Percentiles rank a stretch among this genome's conserved stretches.
Conservation (phyloP, 108 stramenopile genomes). For the Cylindrotheca fusiformis region DNA sequence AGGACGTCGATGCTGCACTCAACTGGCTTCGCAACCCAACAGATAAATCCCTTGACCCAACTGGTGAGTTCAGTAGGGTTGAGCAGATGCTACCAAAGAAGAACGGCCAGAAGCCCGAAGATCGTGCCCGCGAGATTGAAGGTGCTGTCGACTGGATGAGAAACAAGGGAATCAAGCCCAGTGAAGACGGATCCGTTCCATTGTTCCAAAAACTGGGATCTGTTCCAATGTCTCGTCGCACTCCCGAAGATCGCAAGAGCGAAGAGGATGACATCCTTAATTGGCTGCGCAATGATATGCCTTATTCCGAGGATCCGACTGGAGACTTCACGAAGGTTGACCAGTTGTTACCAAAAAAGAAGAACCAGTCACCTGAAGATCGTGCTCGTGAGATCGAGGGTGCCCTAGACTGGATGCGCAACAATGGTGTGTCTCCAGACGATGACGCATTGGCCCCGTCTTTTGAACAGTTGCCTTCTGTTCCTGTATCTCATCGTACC, state of each 20-base stretch:
- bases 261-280: conserved; percentile 21
- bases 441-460: conserved; percentile 1
- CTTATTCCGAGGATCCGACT: background rate
- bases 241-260: conserved; percentile 14
- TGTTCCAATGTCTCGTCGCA: conserved; percentile 3
- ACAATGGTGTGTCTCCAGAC: conserved; percentile 13
- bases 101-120: conserved; percentile 15
- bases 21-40: conserved; percentile 26
- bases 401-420: conserved; percentile 33
- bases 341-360: conserved; percentile 25
- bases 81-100: conserved; percentile 19
- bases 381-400: conserved; percentile 31
- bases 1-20: conserved; percentile 21
- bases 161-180: conserved; percentile 10
- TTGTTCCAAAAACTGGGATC: conserved; percentile 4
- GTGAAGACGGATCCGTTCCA: background rate
- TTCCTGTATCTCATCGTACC: conserved; percentile 17
- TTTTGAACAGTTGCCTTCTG: conserved; percentile 8
- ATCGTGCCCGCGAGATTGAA: conserved; percentile 26
- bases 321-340: conserved; percentile 17
- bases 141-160: conserved; percentile 25
- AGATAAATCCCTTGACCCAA: background rate
- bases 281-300: conserved; percentile 28
- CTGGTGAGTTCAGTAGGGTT: conserved; percentile 5
- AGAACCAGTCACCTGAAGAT: conserved; percentile 10